Conservation (phyloP, 208 protist species). For the Trypanosoma avium region DNA sequence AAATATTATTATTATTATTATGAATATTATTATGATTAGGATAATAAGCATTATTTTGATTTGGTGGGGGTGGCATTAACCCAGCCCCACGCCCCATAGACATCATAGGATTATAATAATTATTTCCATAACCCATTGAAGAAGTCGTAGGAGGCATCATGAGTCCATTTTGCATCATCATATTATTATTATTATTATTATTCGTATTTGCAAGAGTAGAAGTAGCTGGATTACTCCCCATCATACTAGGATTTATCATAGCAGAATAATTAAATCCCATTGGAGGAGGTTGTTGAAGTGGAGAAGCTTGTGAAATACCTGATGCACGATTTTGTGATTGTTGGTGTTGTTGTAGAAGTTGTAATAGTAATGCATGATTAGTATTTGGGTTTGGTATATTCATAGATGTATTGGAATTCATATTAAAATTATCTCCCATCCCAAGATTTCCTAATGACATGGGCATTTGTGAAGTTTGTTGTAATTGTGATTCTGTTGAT, state of each 20-base stretch:
- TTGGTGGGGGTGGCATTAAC: constrained; percentile 22
- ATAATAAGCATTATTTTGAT: no score
- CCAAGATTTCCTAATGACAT: neutral
- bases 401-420: constrained; percentile 2
- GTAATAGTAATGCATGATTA: constrained; percentile 15
- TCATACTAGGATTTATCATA: no score
- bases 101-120: constrained; percentile 30
- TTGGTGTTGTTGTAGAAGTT: constrained; percentile 22
- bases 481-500: constrained; percentile 19
- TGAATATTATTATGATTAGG: no score
- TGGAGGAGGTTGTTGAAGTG: constrained; percentile 26
- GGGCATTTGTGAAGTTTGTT: no score
- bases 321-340: constrained; percentile 15
- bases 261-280: constrained; percentile 13
- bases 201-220: no score
- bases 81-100: constrained; percentile 6
- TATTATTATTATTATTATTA: constrained; percentile 9
- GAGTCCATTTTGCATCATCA: constrained; percentile 23
- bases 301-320: constrained; percentile 8
- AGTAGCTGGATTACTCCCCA: neutral
- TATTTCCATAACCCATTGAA: constrained; percentile 3
- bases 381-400: neutral
- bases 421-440: constrained; percentile 9
- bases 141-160: constrained; percentile 22
- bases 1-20: neutral